Evolutionary conservation across 2,329 filamentous ascomycete species (phyloP), one percentile per base, ranked within the genome.

Genomic region (Aspergillus eucalypticola): DNA sequence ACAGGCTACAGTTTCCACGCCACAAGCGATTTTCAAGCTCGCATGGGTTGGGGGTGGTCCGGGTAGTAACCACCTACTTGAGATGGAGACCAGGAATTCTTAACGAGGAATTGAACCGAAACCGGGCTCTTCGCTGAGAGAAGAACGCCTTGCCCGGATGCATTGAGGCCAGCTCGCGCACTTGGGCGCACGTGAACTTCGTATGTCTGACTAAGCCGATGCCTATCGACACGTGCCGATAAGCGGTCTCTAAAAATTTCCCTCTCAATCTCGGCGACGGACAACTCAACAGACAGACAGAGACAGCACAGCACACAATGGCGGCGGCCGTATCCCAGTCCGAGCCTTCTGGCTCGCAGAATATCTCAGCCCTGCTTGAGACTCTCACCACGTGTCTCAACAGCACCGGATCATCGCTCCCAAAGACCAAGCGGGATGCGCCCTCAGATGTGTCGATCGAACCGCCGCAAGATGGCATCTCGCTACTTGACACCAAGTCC

Each of bases 401-500:
- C 41, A 71, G 67, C 51, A 72, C 75, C 5, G 64, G 67, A 8
- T 70, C 71, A 5, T 77, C 76, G 2, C 71, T 79, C 21, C 76
- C 76, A 3, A 66, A 69, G 32, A 29, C 69, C 2, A 62, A 65
- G 53, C 71, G 71, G 17, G 70, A 72, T 54, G 60, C 65, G 2
- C 60, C 69, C 0, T 86, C 90, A 0, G 82, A 89, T 49, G 86
- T 92, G 60, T 87, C 88, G 13, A 84, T 96, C 61, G 80, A 89
- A 52, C 86, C 90, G n/a, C 89, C 90, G 1, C 83, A 88, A 65
- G 88, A 96, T 69, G 94, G 95, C 72, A 95, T 99, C 60, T 97
- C 95, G 0, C 86, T 99, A 1, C 88, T 99, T 70, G 92, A 98
- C 73, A 88, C 91, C 65, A 99, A 99, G 80, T 98, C 96, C 78